Percentiles rank a stretch among this genome's conserved stretches.
Evolutionary conservation across 2,329 filamentous ascomycete genomes (phyloP).

Genomic region (Thielaviopsis cerberus): DNA sequence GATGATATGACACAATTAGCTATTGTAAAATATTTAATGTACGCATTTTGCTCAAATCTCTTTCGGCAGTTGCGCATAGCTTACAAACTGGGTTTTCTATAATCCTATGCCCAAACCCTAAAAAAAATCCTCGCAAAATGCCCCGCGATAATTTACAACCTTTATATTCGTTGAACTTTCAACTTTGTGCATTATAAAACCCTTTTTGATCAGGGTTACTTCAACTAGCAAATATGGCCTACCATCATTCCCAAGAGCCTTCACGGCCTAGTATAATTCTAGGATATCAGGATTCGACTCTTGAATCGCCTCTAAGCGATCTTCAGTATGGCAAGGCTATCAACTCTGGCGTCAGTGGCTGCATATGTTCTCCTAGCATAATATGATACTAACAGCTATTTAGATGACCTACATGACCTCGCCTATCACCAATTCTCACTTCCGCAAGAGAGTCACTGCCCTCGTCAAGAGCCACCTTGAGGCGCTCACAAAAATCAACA

Average conservation of each 20-base stretch:
- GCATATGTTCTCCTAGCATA: not conserved
- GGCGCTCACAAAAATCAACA: constrained; percentile 24
- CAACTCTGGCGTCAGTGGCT: constrained; percentile 43
- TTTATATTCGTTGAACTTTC: not conserved
- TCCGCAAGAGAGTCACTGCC: constrained; percentile 47
- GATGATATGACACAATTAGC: too few relatives aligned
- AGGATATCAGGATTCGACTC: constrained; percentile 55
- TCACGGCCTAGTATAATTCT: constrained; percentile 6
- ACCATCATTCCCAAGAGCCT: constrained; percentile 1
- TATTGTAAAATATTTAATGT: not conserved
- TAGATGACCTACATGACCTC: constrained; percentile 66
- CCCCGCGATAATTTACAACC: not conserved
- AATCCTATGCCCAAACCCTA: constrained; percentile 1
- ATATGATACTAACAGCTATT: constrained; percentile 12
- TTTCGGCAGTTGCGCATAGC: not conserved
- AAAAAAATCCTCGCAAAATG: not conserved
- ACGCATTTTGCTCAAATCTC: not conserved
- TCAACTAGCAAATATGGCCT: not conserved
- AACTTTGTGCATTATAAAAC: not conserved
- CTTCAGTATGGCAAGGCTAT: constrained; percentile 48
- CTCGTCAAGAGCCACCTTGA: constrained; percentile 39
- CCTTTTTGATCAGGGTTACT: not conserved
- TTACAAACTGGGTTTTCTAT: not conserved
- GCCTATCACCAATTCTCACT: constrained; percentile 57
- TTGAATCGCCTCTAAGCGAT: constrained; percentile 41